phyloP scores from a whole-genome alignment of 257 asterid species.

The Jacaranda copaia region DNA sequence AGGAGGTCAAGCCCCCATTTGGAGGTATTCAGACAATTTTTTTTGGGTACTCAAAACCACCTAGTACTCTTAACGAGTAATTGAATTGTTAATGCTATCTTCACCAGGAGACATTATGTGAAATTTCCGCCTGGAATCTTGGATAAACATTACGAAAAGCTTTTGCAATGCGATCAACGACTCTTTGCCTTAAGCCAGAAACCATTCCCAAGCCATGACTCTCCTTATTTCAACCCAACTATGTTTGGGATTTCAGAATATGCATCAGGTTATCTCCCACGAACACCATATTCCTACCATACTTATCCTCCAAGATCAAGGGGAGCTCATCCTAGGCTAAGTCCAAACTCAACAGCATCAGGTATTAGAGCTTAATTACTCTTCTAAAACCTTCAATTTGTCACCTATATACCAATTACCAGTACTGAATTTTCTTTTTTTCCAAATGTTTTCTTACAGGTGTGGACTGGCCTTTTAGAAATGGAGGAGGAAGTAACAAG shows the following conservation, averaged over 20 bases:
- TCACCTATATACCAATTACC: background rate
- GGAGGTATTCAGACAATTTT: constrained; percentile 48
- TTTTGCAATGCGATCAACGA: constrained; percentile 50
- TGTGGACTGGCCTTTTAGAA: constrained; percentile 3
- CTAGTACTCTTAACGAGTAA: background rate
- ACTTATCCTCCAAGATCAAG: constrained; percentile 4
- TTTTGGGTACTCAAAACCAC: background rate
- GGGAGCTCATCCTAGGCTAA: constrained; percentile 1
- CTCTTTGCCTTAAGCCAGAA: constrained; percentile 42
- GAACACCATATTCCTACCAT: constrained; percentile 12
- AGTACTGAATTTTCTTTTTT: background rate
- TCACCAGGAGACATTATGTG: constrained; percentile 62
- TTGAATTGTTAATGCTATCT: background rate
- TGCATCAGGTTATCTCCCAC: constrained; percentile 24
- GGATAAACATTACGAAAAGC: constrained; percentile 62
- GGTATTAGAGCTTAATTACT: constrained; percentile 37
- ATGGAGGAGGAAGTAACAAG: constrained; percentile 19
- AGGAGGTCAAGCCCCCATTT: constrained; percentile 67
- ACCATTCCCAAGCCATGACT: constrained; percentile 54
- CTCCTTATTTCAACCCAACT: constrained; percentile 52
- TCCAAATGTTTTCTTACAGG: constrained; percentile 6
- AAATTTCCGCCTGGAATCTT: constrained; percentile 56
- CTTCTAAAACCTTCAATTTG: background rate
- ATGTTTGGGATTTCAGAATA: constrained; percentile 22
- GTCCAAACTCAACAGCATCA: constrained; percentile 37